phyloP scores from a whole-genome alignment of 78 protist genomes.

The Parvularia atlantis region DNA sequence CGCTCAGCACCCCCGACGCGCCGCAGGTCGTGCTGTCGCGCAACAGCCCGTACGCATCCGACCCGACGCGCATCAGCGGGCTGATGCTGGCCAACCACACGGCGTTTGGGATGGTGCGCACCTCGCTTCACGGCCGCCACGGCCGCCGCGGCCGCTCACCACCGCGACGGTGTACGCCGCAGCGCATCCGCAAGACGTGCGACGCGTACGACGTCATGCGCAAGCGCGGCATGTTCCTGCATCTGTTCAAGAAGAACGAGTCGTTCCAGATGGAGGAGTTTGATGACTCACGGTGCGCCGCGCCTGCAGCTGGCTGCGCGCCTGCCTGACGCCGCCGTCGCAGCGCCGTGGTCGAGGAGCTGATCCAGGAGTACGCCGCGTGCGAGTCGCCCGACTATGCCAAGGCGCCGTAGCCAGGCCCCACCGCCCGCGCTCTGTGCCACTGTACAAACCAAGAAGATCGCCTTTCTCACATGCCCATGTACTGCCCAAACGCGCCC shows the following conservation, averaged over 20 bases:
- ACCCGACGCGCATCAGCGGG: slow-evolving; percentile 92
- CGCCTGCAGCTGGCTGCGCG: not conserved
- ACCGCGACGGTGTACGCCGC: slow-evolving; percentile 37
- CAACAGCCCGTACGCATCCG: slow-evolving; percentile 72
- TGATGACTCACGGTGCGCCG: slow-evolving; percentile 49
- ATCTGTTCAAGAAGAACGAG: slow-evolving; percentile 39
- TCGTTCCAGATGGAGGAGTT: slow-evolving; percentile 78
- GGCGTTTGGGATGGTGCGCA: too few relatives aligned
- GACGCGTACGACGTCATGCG: slow-evolving; percentile 72
- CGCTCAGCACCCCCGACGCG: too few relatives aligned
- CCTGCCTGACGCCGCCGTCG: not conserved
- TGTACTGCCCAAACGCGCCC: too few relatives aligned
- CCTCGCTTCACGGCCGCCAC: too few relatives aligned
- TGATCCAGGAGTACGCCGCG: slow-evolving; percentile 88
- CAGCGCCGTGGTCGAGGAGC: slow-evolving; percentile 22
- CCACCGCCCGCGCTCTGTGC: too few relatives aligned
- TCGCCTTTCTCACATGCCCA: too few relatives aligned
- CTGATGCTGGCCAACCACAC: slow-evolving; percentile 99
- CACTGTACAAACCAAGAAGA: too few relatives aligned
- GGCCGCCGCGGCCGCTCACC: too few relatives aligned
- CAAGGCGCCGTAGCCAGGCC: too few relatives aligned
- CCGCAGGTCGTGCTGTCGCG: slow-evolving; percentile 71
- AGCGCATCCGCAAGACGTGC: not conserved
- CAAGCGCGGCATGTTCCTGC: slow-evolving; percentile 39
- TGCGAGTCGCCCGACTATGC: slow-evolving; percentile 66